Conservation (phyloP, 2,329 filamentous ascomycete species). For the Beauveria scarabaeidicola region DNA sequence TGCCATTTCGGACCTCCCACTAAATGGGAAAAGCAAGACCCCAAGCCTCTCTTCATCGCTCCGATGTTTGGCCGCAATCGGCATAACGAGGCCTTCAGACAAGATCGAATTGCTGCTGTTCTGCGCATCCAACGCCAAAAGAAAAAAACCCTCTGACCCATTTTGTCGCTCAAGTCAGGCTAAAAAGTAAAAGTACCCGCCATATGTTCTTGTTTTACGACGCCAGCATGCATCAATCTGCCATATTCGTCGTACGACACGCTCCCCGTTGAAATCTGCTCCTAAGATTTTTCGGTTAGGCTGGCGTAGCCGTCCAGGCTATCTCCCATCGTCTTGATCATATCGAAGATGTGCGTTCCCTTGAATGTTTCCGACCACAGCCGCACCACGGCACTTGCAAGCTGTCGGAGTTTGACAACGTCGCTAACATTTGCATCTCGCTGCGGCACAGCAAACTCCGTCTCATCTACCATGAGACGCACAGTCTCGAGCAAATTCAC, state of each 20-base stretch:
- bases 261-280: background rate
- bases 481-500: constrained; percentile 47
- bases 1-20: background rate
- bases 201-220: background rate
- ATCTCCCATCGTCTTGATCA: constrained; percentile 49
- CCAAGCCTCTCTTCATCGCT: background rate
- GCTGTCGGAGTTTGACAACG: constrained; percentile 42
- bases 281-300: constrained; percentile 39
- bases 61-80: background rate
- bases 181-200: background rate
- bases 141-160: background rate
- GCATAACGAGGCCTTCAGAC: background rate
- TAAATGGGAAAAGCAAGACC: too few relatives aligned
- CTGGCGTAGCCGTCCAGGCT: constrained; percentile 50
- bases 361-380: constrained; percentile 57
- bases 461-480: constrained; percentile 52
- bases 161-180: background rate
- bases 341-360: constrained; percentile 52
- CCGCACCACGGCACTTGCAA: constrained; percentile 49
- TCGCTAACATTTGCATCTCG: constrained; percentile 40
- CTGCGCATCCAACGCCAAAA: background rate
- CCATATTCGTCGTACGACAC: background rate
- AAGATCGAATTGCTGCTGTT: background rate
- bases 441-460: constrained; percentile 50
- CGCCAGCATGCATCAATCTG: background rate